Base-by-base conservation (phyloP, 257 asterid genomes). In the Solanum tarapatanum region DNA sequence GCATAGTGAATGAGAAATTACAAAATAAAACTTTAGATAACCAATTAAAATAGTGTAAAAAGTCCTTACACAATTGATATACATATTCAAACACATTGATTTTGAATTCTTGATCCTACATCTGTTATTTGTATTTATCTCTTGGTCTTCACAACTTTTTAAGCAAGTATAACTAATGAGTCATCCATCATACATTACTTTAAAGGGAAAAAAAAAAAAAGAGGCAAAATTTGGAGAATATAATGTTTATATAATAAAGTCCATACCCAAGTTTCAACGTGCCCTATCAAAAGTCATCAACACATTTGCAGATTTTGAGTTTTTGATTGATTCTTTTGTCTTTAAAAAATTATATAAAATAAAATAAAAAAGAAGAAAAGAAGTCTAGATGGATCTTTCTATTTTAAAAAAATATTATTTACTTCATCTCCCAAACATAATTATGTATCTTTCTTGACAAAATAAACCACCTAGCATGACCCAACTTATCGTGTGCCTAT, bases 401-500 rank as follows among this genome's bases (percentile, higher is more conserved):
- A 39, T 43, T 80, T 80, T 1, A 14, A 74, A 73, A 73, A 43
- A 80, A 80, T 28, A 80, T 48, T 80, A 79, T 45, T 77, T 80
- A 80, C 39, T 80, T 80, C 84, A 45, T 43, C 84, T 28, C 84
- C 66, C 39, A 28, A 75, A 80, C 84, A 80, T 80, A 87, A 91
- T 85, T 32, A 86, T 91, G 88, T 90, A 87, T 83, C 87, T 88
- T 84, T 87, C 92, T 45, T 82, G 83, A 48, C 86, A 84, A 68
- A 85, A 88, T 87, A 84, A 64, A 66, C 76, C 85, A 87, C 85
- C 28, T 80, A 83, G 89, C 79, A 60, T 70, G 87, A 87, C 91
- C 91, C 89, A 91, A 91, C 92, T 91, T 90, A 93, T 93, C 92
- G 92, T 90, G 92, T 91, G 90, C 94, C 94, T 93, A 92, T 91